Conservation (phyloP, 108 stramenopile species). For the Parietichytrium sp. region DNA sequence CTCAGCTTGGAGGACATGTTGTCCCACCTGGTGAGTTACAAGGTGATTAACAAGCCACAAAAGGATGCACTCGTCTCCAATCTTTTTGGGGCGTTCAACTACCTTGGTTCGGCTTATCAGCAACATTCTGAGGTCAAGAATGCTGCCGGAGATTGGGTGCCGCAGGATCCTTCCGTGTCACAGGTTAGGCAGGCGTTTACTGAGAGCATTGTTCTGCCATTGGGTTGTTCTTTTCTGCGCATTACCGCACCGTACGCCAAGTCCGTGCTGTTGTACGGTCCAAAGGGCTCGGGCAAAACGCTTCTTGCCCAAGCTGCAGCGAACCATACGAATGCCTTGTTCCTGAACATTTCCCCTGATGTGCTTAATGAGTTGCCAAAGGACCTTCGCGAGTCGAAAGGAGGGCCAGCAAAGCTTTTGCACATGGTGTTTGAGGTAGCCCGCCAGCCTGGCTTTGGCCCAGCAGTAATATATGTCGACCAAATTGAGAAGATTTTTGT, state of each 20-base stretch:
- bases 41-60: constrained; percentile 53
- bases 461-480: constrained; percentile 77
- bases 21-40: constrained; percentile 60
- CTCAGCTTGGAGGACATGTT: constrained; percentile 72
- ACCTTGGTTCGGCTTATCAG: constrained; percentile 58
- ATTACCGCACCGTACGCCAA: constrained; percentile 31
- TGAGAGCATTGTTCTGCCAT: constrained; percentile 71
- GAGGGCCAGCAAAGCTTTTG: constrained; percentile 68
- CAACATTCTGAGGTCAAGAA: constrained; percentile 45
- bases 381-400: constrained; percentile 53
- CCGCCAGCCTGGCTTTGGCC: constrained; percentile 65
- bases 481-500: constrained; percentile 46
- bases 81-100: constrained; percentile 68
- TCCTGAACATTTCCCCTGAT: constrained; percentile 72
- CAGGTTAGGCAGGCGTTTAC: constrained; percentile 69
- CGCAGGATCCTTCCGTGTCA: constrained; percentile 68
- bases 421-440: constrained; percentile 80
- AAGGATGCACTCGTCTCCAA: constrained; percentile 43
- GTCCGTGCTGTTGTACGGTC: constrained; percentile 73
- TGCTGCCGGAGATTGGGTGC: constrained; percentile 65
- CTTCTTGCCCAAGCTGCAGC: constrained; percentile 75
- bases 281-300: constrained; percentile 72
- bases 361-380: constrained; percentile 43
- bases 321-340: constrained; percentile 70
- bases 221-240: constrained; percentile 52